Evolutionary conservation across 257 asterid genomes (phyloP), one percentile per base, ranked within the genome.

Genomic region (Penstemon barbatus): DNA sequence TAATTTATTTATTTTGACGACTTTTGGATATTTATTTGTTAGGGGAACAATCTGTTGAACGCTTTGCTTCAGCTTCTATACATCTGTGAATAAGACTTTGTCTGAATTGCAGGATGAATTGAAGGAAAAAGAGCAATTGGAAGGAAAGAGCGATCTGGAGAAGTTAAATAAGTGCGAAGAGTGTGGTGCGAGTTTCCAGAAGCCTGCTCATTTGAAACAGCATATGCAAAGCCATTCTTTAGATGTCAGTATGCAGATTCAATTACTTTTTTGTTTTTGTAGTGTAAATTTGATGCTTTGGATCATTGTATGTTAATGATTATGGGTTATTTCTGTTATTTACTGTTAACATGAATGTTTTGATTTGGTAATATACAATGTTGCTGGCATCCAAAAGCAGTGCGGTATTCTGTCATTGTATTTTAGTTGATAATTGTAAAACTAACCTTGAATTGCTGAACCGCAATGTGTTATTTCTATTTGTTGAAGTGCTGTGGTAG

Each of bases 211-310:
- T 84, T 75, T 94, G 83, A 89, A 77, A 85, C 97, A 89, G 83
- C 99, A 89, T 78, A 85, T 90, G 95, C 90, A 76, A 71, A 84
- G 97, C 65, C 99, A 94, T 74, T 84, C 96, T 13, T 71, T 90
- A 5, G 91, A 85, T 96, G 99, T 88, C 45, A 43, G 37, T 51
- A 8, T 48, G 51, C 12, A 3, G 33, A 43, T 13, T 51, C n/a
- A 37, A 2, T 12, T 4, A 8, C 4, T 1, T 12, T 3, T 3
- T 44, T 57, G 1, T 4, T 36, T 71, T 4, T 18, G 38, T 7
- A 7, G 33, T 13, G n/a, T 4, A 11, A 4, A 13, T 13, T 59
- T 54, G 38, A 5, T 50, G 2, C 8, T 7, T 5, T 41, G 46
- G 3, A 37, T 25, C 48, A 13, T 40, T 1, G 33, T 0, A 0